Percentiles rank a stretch among this genome's conserved stretches.
Evolutionary conservation across 306 rosid species (phyloP).

Genomic region (Vachellia pachyceras): DNA sequence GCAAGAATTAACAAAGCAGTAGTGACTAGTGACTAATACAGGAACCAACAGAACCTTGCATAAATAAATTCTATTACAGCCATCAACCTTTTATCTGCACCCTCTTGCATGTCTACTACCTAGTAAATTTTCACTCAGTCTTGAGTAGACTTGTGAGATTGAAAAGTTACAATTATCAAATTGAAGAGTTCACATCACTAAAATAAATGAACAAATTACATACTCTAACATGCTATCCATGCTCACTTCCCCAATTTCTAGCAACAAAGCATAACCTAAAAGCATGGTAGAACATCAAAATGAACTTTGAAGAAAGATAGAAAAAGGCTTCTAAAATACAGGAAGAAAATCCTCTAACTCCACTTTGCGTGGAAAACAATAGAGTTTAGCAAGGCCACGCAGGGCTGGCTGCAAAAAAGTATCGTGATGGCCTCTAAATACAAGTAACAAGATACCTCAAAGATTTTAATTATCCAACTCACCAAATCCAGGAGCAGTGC

Average conservation of each 20-base stretch:
- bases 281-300: background rate
- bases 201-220: background rate
- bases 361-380: background rate
- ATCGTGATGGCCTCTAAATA: background rate
- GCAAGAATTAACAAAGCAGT: background rate
- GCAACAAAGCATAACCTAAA: background rate
- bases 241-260: background rate
- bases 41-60: conserved; percentile 18
- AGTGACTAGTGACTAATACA: background rate
- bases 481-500: conserved; percentile 57
- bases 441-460: background rate
- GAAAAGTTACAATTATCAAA: background rate
- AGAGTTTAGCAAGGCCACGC: conserved; percentile 12
- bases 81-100: conserved; percentile 1
- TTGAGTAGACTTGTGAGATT: background rate
- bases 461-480: conserved; percentile 29
- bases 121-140: background rate
- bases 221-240: conserved; percentile 8
- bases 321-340: conserved; percentile 1
- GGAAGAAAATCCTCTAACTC: background rate
- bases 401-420: background rate
- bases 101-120: background rate
- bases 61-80: background rate
- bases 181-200: background rate
- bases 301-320: background rate